Evolutionary conservation across 208 protist species (phyloP).

Genomic region (Trypanosomatidae sp.): DNA sequence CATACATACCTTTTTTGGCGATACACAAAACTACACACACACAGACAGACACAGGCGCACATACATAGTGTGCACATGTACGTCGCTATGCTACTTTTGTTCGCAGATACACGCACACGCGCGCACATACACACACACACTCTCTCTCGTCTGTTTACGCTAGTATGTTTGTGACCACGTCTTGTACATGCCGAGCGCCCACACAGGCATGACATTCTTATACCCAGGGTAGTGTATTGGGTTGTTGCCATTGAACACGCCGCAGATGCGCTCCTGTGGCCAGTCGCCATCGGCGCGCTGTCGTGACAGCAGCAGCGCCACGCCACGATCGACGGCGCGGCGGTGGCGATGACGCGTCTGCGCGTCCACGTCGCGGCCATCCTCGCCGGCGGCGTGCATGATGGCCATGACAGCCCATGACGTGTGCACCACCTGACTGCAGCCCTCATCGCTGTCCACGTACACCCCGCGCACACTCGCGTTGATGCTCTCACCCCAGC

Average conservation of each 20-base stretch:
- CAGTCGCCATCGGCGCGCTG: slow-evolving; percentile 84
- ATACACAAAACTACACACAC: too few species aligned
- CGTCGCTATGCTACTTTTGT: too few species aligned
- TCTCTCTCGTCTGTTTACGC: too few species aligned
- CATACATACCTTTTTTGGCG: too few species aligned
- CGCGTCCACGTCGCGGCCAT: slow-evolving; percentile 1
- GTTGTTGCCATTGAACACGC: slow-evolving; percentile 98
- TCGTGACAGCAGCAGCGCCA: slow-evolving; percentile 72
- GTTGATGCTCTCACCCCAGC: slow-evolving; percentile 94
- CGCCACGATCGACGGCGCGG: slow-evolving; percentile 64
- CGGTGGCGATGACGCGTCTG: slow-evolving; percentile 9
- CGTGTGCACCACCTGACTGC: slow-evolving; percentile 93
- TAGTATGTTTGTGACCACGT: too few species aligned
- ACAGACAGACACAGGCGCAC: too few species aligned
- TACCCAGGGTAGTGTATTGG: slow-evolving; percentile 96
- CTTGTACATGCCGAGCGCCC: slow-evolving; percentile 90
- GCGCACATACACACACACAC: too few species aligned
- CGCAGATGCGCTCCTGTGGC: slow-evolving; percentile 90
- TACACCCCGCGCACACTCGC: slow-evolving; percentile 84
- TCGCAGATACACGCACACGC: too few species aligned
- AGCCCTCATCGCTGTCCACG: slow-evolving; percentile 57
- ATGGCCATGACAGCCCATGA: slow-evolving; percentile 94
- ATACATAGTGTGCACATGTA: too few species aligned
- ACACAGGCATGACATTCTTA: slow-evolving; percentile 95
- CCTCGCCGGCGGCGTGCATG: slow-evolving; percentile 58